A percentile compares a stretch with the other conserved stretches of the same genome.
phyloP scores from a whole-genome alignment of 192 early-diverging fungal genomes.

The Cladochytrium replicatum region DNA sequence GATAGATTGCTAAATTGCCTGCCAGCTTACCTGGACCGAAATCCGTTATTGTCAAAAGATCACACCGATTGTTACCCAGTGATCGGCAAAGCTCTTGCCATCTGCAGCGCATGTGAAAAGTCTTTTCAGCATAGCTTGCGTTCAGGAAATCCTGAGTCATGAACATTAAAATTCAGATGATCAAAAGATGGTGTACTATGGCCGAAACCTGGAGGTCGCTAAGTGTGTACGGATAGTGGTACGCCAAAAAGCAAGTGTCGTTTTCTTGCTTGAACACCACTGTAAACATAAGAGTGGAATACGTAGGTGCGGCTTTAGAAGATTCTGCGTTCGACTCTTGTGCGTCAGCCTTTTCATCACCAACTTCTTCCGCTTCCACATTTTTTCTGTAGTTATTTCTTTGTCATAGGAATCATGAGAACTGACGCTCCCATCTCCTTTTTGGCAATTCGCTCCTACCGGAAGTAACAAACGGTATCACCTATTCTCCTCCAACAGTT shows the following conservation, averaged over 20 bases:
- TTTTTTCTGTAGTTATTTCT: conserved; percentile 37
- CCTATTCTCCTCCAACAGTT: conserved; percentile 33
- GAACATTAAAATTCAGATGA: not conserved
- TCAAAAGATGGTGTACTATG: not conserved
- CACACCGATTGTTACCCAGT: conserved; percentile 35
- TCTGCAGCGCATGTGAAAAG: conserved; percentile 12
- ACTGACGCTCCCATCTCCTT: not conserved
- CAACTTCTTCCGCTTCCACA: not conserved
- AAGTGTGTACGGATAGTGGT: conserved; percentile 48
- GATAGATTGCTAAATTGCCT: not conserved
- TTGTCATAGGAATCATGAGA: not conserved
- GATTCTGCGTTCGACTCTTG: not conserved
- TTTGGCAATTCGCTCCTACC: conserved; percentile 14
- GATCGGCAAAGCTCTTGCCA: conserved; percentile 14
- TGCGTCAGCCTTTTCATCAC: not conserved
- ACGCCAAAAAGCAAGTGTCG: conserved; percentile 37
- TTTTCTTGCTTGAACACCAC: conserved; percentile 12
- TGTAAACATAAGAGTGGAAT: conserved; percentile 33
- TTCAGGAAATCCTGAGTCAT: conserved; percentile 2
- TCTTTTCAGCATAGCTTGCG: conserved; percentile 2
- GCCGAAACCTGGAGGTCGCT: conserved; percentile 33
- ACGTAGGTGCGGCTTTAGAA: conserved; percentile 11
- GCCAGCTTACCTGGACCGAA: conserved; percentile 22
- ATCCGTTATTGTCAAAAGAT: conserved; percentile 42
- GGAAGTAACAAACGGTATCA: conserved; percentile 37